These are phyloP conservation scores for Trichoderma aggressivum DNA, from an alignment of 2,329 filamentous ascomycete genomes.

Conservation along the genomic window DNA sequence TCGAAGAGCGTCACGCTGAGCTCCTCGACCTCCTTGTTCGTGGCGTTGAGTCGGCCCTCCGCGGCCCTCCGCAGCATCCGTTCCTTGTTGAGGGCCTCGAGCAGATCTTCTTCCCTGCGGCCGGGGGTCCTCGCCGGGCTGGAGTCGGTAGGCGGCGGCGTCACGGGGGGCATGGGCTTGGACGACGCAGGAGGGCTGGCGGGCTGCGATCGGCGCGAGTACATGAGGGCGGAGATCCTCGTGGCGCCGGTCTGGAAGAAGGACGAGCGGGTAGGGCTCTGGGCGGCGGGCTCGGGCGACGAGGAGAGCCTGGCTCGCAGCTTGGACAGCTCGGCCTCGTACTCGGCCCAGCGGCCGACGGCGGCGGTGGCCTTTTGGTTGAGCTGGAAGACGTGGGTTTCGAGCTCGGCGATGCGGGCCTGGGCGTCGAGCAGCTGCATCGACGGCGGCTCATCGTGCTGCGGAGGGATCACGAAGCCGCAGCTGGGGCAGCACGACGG, in stretches of 20 bases:
- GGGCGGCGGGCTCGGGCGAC: slow-evolving; percentile 22
- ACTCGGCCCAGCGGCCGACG: slow-evolving; percentile 68
- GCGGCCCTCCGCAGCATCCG: slow-evolving; percentile 64
- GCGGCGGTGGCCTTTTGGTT: slow-evolving; percentile 67
- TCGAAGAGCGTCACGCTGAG: slow-evolving; percentile 72
- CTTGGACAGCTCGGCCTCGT: slow-evolving; percentile 70
- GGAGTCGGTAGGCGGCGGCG: slow-evolving; percentile 22
- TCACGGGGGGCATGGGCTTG: slow-evolving; percentile 22
- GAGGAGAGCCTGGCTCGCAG: slow-evolving; percentile 45
- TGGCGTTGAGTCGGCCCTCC: slow-evolving; percentile 63
- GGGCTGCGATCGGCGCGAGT: slow-evolving; percentile 42
- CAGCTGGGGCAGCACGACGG: slow-evolving; percentile 49
- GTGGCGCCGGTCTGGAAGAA: slow-evolving; percentile 46
- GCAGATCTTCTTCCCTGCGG: slow-evolving; percentile 48
- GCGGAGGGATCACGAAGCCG: slow-evolving; percentile 40
- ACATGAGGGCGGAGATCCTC: slow-evolving; percentile 45
- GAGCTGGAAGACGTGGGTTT: slow-evolving; percentile 66
- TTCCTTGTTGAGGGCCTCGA: slow-evolving; percentile 63
- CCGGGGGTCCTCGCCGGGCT: slow-evolving; percentile 10
- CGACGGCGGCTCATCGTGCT: slow-evolving; percentile 31
- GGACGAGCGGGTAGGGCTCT: slow-evolving; percentile 39
- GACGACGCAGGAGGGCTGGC: slow-evolving; percentile 30
- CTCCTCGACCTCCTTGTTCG: slow-evolving; percentile 74
- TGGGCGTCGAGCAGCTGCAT: slow-evolving; percentile 53
- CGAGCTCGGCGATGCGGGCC: slow-evolving; percentile 63